phyloP scores from a whole-genome alignment of 345 rosid species.

The Populus nigra region DNA sequence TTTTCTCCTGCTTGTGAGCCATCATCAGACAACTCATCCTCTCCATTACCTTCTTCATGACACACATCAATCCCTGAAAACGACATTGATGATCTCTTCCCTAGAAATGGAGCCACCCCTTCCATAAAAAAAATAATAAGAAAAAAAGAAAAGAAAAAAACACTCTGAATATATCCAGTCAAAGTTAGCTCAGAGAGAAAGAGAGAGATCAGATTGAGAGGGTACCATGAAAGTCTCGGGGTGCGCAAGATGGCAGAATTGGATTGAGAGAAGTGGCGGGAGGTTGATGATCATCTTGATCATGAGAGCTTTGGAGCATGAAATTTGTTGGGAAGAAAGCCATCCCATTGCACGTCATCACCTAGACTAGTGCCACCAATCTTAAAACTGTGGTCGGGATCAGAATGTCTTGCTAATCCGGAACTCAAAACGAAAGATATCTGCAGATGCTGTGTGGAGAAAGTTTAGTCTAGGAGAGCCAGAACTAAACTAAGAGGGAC shows the following conservation, averaged over 20 bases:
- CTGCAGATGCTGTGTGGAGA: conserved; percentile 6
- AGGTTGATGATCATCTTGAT: conserved; percentile 60
- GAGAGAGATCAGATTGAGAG: neutral
- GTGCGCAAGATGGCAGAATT: conserved; percentile 60
- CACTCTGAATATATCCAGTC: neutral
- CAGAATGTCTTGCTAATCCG: conserved; percentile 17
- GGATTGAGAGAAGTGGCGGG: conserved; percentile 54
- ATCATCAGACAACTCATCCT: conserved; percentile 87
- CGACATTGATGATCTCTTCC: conserved; percentile 77
- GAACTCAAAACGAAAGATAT: neutral
- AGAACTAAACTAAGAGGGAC: neutral
- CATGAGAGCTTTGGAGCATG: conserved; percentile 75
- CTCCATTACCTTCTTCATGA: conserved; percentile 44
- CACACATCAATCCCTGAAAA: conserved; percentile 58
- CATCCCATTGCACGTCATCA: conserved; percentile 86
- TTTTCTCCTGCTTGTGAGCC: conserved; percentile 94
- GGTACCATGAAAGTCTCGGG: conserved; percentile 83
- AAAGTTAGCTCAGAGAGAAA: neutral
- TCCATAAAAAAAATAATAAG: conserved; percentile 3
- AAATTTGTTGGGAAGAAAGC: conserved; percentile 81
- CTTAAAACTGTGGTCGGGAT: conserved; percentile 3
- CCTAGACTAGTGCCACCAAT: conserved; percentile 22
- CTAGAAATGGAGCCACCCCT: conserved; percentile 82
- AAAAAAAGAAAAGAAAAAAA: conserved; percentile 5
- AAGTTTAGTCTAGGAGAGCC: conserved; percentile 5